These are phyloP conservation scores for Bolboschoenus planiculmis DNA, from an alignment of 176 grass and related monocot species.

Conservation along the genomic window DNA sequence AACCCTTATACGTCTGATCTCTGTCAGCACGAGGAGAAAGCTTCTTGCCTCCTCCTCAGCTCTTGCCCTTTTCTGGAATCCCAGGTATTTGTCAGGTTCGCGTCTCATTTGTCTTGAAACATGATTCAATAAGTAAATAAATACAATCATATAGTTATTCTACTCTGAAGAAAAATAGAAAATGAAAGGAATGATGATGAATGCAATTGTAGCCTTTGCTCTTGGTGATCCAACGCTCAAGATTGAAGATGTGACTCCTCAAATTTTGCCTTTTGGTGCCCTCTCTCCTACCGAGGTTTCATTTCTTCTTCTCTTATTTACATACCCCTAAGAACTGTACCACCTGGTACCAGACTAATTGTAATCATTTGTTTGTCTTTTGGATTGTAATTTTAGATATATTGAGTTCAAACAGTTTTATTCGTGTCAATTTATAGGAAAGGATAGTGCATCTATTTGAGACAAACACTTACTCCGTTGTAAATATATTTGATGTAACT, in stretches of 20 bases:
- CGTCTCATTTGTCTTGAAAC: too few species aligned
- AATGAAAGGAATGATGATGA: not conserved
- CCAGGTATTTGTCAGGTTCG: conserved; percentile 91
- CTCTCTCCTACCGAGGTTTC: conserved; percentile 80
- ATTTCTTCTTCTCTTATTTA: not conserved
- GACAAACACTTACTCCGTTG: conserved; percentile 91
- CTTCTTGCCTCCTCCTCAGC: conserved; percentile 44
- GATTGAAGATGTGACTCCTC: conserved; percentile 68
- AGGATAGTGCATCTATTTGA: conserved; percentile 76
- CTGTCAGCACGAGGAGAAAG: conserved; percentile 49
- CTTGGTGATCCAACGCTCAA: conserved; percentile 57
- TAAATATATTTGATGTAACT: conserved; percentile 93
- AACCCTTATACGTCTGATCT: too few species aligned
- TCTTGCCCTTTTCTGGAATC: conserved; percentile 62
- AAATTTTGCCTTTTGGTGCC: conserved; percentile 55
- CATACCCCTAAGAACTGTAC: not conserved
- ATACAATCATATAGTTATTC: too few species aligned
- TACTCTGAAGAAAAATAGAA: not conserved
- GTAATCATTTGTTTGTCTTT: not conserved
- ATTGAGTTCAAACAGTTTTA: not conserved
- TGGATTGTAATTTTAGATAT: not conserved
- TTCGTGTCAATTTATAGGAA: conserved; percentile 33
- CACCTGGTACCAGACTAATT: not conserved
- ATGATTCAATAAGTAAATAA: too few species aligned
- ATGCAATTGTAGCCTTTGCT: conserved; percentile 50